These are phyloP conservation scores for Dioscorea alata DNA, from an alignment of 106 monocot species.

Conservation along the genomic window DNA sequence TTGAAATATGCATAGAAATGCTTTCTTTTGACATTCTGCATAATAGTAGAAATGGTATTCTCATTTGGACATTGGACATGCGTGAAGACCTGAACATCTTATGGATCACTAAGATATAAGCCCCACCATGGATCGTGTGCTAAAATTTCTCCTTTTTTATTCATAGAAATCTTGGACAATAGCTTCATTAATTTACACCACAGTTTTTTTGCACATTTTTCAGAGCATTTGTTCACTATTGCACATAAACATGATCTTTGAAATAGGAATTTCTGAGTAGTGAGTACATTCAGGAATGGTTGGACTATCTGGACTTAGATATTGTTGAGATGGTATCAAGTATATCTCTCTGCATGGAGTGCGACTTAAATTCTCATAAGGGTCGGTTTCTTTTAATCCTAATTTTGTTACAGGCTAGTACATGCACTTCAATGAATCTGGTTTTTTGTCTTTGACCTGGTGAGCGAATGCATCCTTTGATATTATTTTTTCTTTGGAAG, in stretches of 20 bases:
- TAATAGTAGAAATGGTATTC: too few species aligned
- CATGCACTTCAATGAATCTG: conserved; percentile 65
- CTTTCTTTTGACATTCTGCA: too few species aligned
- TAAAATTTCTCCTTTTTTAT: too few species aligned
- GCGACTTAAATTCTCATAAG: neutral
- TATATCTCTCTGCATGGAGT: neutral
- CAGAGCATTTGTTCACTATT: conserved; percentile 79
- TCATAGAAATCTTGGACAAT: too few species aligned
- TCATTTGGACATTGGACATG: too few species aligned
- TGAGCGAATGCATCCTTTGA: conserved; percentile 18
- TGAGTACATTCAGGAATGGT: conserved; percentile 61
- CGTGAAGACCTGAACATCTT: too few species aligned
- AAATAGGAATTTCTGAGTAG: conserved; percentile 81
- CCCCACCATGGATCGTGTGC: too few species aligned
- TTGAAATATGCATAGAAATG: too few species aligned
- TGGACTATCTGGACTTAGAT: conserved; percentile 40
- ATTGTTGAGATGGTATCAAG: conserved; percentile 60
- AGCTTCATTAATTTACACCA: neutral
- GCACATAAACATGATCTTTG: conserved; percentile 86
- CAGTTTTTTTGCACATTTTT: conserved; percentile 6
- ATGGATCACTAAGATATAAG: too few species aligned
- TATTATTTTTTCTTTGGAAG: neutral
- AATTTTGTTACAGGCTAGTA: conserved; percentile 50
- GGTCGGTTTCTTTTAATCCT: neutral
- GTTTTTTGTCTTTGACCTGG: conserved; percentile 87